Evolutionary conservation across 331 rosid species (phyloP), one percentile per base, ranked within the genome.

Genomic region (Erythrophleum ivorense): DNA sequence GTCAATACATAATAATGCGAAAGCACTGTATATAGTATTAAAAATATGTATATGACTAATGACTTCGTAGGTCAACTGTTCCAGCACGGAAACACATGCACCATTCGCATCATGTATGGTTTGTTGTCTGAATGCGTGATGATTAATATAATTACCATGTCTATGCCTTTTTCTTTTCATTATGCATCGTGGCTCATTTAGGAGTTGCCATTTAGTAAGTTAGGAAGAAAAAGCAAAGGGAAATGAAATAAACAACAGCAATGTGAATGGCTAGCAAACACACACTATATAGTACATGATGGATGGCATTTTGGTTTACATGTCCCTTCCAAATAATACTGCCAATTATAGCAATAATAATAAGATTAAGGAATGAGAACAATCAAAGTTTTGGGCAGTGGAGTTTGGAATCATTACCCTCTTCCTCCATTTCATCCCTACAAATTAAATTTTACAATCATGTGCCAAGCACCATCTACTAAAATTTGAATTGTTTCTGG

Each of bases 291-390:
- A 73, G 71, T 52, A 52, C 19, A 52, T 52, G 58, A 15, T 52
- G 50, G 31, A n/a, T n/a, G 5, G 9, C 72, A 66, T 66, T 67
- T 43, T 84, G 85, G 93, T 86, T 90, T 82, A 76, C 65, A 45
- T 82, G 89, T 86, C 92, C 82, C 86, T 78, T 53, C 79, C 87
- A 64, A 60, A 72, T 45, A 73, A 81, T 85, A 57, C 46, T 78
- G 60, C 76, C 84, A 87, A 83, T 84, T 87, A 89, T 87, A 72
- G 73, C 85, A 72, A 60, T 57, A 85, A 85, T 83, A 75, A 81
- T 81, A 73, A 77, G 90, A 87, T 83, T 83, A 85, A 86, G 86
- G 83, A 78, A 83, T 79, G 70, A 87, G 85, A 87, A 83, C 91
- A 79, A 81, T 83, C 59, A 78, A 76, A 84, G 84, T 74, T 79